These are phyloP conservation scores for Nothophaeocryptopus gaeumannii DNA, from an alignment of 2,329 filamentous ascomycete species.

Conservation along the genomic window DNA sequence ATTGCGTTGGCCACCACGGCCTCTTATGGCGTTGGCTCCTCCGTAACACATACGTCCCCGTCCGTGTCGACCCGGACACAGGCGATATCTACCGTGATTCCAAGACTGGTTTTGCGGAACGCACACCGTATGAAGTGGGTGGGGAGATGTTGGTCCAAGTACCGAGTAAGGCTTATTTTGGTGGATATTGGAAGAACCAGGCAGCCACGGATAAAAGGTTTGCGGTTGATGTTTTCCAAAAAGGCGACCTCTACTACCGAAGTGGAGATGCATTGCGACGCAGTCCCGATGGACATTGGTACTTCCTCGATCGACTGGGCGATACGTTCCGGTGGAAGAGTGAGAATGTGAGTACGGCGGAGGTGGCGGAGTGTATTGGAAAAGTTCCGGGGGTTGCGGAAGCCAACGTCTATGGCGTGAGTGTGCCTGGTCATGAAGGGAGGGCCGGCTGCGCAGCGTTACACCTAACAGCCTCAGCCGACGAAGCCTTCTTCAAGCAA, in stretches of 20 bases:
- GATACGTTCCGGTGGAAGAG: conserved; percentile 50
- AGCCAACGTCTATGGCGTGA: conserved; percentile 48
- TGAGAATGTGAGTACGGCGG: conserved; percentile 48
- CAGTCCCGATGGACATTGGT: conserved; percentile 43
- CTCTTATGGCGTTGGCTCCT: conserved; percentile 54
- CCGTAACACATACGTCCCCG: conserved; percentile 60
- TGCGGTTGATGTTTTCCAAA: conserved; percentile 44
- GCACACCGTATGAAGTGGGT: conserved; percentile 62
- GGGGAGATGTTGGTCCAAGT: conserved; percentile 70
- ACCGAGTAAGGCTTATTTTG: conserved; percentile 57
- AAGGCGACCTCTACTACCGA: conserved; percentile 47
- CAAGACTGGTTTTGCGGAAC: conserved; percentile 64
- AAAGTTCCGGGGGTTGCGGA: conserved; percentile 42
- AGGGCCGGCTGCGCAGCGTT: conserved; percentile 58
- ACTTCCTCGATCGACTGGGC: conserved; percentile 46
- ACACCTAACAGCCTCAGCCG: conserved; percentile 52
- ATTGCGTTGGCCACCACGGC: conserved; percentile 70
- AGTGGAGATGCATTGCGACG: conserved; percentile 46
- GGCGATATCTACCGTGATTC: conserved; percentile 65
- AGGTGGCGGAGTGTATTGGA: conserved; percentile 44
- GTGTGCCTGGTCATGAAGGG: conserved; percentile 46
- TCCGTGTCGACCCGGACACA: conserved; percentile 66
- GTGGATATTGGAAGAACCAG: conserved; percentile 67
- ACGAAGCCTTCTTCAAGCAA: conserved; percentile 48
- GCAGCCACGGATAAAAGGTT: conserved; percentile 61